These are phyloP conservation scores for Hordeum marinum DNA, from an alignment of 176 grass and related monocot species.

Conservation along the genomic window DNA sequence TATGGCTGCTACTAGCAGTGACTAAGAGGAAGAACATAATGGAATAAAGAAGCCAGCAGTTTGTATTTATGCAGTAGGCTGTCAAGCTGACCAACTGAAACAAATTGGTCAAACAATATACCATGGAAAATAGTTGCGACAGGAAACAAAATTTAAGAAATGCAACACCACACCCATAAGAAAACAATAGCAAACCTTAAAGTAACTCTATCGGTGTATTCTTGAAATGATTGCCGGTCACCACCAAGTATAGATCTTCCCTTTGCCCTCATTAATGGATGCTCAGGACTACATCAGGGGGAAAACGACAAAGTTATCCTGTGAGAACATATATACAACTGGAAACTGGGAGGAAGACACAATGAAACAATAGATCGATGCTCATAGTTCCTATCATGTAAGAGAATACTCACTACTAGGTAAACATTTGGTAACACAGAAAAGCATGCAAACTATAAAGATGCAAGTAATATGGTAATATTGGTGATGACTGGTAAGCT, in stretches of 20 bases:
- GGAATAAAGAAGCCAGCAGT: no score
- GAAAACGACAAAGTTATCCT: constrained; percentile 14
- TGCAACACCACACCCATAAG: neutral
- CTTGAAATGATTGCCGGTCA: constrained; percentile 66
- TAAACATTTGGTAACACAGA: constrained; percentile 7
- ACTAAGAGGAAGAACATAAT: no score
- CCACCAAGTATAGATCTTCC: constrained; percentile 94
- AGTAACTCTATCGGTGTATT: constrained; percentile 65
- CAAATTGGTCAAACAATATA: neutral
- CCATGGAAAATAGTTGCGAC: constrained; percentile 5
- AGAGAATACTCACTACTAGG: neutral
- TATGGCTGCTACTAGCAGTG: no score
- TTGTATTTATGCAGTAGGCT: no score
- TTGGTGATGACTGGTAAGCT: neutral
- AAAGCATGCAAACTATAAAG: constrained; percentile 11
- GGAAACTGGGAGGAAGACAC: constrained; percentile 9
- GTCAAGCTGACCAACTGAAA: neutral
- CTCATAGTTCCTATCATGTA: constrained; percentile 8
- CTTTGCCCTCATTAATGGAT: constrained; percentile 70
- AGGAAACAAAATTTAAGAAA: neutral
- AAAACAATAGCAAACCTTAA: constrained; percentile 58
- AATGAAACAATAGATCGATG: constrained; percentile 18
- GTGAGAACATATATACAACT: neutral
- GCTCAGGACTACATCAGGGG: constrained; percentile 68
- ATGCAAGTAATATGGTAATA: neutral